These are phyloP conservation scores for Macrophomina phaseolina DNA, from an alignment of 2,329 filamentous ascomycete genomes.

Conservation along the genomic window DNA sequence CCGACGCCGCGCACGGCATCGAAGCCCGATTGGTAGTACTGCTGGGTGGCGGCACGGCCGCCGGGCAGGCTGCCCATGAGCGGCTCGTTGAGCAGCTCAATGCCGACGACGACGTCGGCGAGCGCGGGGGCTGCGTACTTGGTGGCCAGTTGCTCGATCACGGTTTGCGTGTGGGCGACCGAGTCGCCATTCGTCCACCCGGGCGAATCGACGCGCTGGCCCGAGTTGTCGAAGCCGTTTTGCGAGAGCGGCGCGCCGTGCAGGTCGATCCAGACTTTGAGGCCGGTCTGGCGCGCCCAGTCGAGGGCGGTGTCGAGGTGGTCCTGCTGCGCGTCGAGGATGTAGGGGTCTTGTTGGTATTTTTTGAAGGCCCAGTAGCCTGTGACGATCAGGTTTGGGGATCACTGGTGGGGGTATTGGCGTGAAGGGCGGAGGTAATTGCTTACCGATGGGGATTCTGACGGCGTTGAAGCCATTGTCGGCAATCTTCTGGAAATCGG, in stretches of 20 bases:
- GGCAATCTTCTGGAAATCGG: slow-evolving; percentile 63
- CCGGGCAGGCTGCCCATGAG: slow-evolving; percentile 51
- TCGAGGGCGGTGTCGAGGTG: slow-evolving; percentile 63
- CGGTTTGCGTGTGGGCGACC: slow-evolving; percentile 56
- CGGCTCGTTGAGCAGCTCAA: slow-evolving; percentile 65
- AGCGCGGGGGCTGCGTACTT: slow-evolving; percentile 62
- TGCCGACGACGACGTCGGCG: slow-evolving; percentile 64
- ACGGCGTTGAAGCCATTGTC: slow-evolving; percentile 64
- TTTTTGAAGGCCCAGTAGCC: slow-evolving; percentile 65
- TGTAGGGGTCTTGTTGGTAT: slow-evolving; percentile 55
- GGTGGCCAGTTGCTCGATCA: slow-evolving; percentile 63
- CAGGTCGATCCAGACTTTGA: slow-evolving; percentile 64
- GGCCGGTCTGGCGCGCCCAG: slow-evolving; percentile 59
- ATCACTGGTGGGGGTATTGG: background rate
- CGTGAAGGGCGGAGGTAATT: no score
- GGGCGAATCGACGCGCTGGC: slow-evolving; percentile 52
- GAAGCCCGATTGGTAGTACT: slow-evolving; percentile 63
- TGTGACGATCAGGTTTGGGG: slow-evolving; percentile 4
- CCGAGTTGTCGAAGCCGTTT: slow-evolving; percentile 69
- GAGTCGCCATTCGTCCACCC: slow-evolving; percentile 56
- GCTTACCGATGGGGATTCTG: slow-evolving; percentile 58
- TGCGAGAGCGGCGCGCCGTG: slow-evolving; percentile 60
- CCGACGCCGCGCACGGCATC: slow-evolving; percentile 53
- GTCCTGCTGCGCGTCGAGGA: slow-evolving; percentile 53
- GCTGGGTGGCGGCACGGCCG: slow-evolving; percentile 52